Base-by-base conservation (phyloP, 2,329 filamentous ascomycete genomes). In the Trichoderma harzianum region DNA sequence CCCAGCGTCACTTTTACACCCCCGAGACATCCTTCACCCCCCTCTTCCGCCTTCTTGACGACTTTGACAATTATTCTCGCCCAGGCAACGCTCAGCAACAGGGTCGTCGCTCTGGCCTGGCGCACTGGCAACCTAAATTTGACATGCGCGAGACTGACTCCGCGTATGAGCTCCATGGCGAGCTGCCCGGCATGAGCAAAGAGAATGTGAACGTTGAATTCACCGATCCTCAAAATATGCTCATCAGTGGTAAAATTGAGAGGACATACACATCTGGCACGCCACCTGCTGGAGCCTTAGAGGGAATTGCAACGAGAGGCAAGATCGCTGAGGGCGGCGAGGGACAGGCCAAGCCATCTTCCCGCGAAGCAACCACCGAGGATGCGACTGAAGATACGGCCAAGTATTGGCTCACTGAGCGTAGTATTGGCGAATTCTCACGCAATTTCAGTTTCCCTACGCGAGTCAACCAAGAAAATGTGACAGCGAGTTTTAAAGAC, bases 151-250 rank as follows among this genome's bases (percentile, higher is more conserved):
- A 94, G 83, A 86, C 86, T 4, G 86, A 87, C 72, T 82, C 87
- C 12, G 79, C 83, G 71, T 94, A 93, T 79, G 89, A 94, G 81
- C 88, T 94, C 14, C 89, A 94, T 76, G 92, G 92, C 76, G 92
- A 94, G 80, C 88, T 94, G 1, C 90, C 92, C 0, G 92, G 92
- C 62, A 84, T 93, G 75, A 87, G 88, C 74, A 91, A 92, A 81
- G 89, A 92, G 75, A 85, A 93, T 78, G 83, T 94, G 77, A 84
- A 86, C 78, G 91, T 94, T 78, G 92, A 94, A 78, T 94, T 94
- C 84, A 89, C 88, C 70, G 92, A 94, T 79, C 83, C 86, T 24
- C 88, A 91, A 81, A 93, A 90, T 32, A 82, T 94, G 28, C 86
- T 88, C 71, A 85, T 94, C 77, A 88, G 87, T 69, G 92, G 92